A percentile compares a stretch with the other conserved stretches of the same genome.
Evolutionary conservation across 2,329 filamentous ascomycete species (phyloP).

Genomic region (Colletotrichum spaethianum): DNA sequence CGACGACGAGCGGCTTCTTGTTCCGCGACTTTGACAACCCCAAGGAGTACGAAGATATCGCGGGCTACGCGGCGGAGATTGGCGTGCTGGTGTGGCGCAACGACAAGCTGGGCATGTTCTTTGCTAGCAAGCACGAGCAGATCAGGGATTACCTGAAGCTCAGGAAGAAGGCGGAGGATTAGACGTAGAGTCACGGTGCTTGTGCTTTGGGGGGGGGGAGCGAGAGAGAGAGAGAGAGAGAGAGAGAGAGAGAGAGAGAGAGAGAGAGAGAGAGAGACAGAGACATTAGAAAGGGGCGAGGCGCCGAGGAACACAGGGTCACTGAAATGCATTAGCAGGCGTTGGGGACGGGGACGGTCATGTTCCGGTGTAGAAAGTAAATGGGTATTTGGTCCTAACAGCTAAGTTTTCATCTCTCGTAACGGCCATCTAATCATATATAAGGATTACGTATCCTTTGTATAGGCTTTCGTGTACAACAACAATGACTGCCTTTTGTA

Average conservation of each 20-base stretch:
- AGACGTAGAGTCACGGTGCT: slow-evolving; percentile 6
- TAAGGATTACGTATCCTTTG: neutral
- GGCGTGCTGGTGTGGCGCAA: slow-evolving; percentile 92
- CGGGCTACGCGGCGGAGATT: slow-evolving; percentile 88
- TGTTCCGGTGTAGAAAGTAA: slow-evolving; percentile 33
- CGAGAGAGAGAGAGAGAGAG: neutral
- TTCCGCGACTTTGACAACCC: slow-evolving; percentile 88
- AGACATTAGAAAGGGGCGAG: neutral
- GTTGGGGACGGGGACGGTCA: slow-evolving; percentile 36
- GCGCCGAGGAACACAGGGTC: slow-evolving; percentile 3
- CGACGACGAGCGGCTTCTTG: slow-evolving; percentile 84
- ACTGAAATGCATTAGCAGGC: slow-evolving; percentile 41
- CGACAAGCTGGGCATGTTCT: slow-evolving; percentile 86
- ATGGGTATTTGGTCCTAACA: slow-evolving; percentile 32
- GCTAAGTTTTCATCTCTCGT: slow-evolving; percentile 32
- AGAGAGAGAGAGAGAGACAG: neutral
- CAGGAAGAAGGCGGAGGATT: slow-evolving; percentile 64
- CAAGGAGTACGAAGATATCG: slow-evolving; percentile 79
- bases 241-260: neutral
- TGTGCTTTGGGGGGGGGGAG: slow-evolving; percentile 5
- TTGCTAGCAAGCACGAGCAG: slow-evolving; percentile 92
- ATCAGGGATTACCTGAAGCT: slow-evolving; percentile 84
- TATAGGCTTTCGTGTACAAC: slow-evolving; percentile 8
- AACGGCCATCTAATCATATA: slow-evolving; percentile 14
- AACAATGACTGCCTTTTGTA: neutral